phyloP scores from a whole-genome alignment of 768 basidiomycete genomes.

The Dentipellis fragilis region DNA sequence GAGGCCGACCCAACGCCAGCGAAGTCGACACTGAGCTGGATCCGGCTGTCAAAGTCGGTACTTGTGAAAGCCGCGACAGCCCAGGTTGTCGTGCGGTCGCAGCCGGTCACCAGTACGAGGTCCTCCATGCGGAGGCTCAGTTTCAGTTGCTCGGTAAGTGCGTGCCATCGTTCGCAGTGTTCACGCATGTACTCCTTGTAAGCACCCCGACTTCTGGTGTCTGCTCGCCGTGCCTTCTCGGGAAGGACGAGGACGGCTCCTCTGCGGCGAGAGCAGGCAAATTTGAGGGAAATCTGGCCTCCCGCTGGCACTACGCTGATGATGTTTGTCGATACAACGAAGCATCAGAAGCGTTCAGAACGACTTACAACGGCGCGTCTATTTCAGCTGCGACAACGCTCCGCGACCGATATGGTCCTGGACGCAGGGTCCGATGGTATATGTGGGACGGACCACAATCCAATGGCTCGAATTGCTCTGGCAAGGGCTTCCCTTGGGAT shows the following conservation, averaged over 20 bases:
- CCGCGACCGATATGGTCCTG: constrained; percentile 2
- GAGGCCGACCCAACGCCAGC: not conserved
- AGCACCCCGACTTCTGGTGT: not conserved
- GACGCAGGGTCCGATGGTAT: not conserved
- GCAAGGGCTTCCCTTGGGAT: not conserved
- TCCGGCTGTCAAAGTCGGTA: not conserved
- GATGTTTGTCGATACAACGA: not conserved
- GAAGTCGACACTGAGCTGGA: not conserved
- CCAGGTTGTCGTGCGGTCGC: not conserved
- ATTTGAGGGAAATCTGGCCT: not conserved
- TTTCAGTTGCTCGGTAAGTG: not conserved
- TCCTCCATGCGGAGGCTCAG: not conserved
- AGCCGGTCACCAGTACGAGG: not conserved
- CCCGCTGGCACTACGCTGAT: not conserved
- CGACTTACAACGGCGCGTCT: not conserved
- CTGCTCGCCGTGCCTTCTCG: not conserved
- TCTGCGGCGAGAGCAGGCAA: not conserved
- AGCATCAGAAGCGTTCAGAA: not conserved
- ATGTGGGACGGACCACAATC: not conserved
- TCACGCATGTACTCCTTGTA: not conserved
- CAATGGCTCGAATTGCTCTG: constrained; percentile 3
- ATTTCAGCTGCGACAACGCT: not conserved
- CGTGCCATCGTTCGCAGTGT: not conserved
- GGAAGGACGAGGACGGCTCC: not conserved
- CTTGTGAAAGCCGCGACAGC: not conserved